Base-by-base conservation (phyloP, 169 alveolate genomes). In the Eimeria tenella region DNA sequence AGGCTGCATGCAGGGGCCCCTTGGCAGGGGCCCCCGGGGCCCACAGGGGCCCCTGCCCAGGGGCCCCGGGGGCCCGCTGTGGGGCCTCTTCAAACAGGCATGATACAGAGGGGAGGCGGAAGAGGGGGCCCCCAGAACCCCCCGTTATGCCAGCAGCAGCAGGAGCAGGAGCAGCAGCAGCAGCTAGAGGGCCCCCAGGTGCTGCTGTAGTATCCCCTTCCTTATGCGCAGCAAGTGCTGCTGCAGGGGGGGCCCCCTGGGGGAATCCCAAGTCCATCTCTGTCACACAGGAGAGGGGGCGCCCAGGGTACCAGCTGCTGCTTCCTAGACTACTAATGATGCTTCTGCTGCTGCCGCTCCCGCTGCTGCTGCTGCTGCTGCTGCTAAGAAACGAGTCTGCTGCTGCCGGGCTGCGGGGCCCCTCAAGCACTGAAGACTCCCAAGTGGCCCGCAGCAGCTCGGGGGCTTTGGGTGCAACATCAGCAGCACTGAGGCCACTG, bases 391-490 rank as follows among this genome's bases (percentile, higher is more conserved):
- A n/a, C 23, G 25, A 19, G 23, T 31, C 63, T 9, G 49, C 9
- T 31, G 65, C 63, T 9, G 17, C 25, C 0, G 60, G 23, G 25
- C 15, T 31, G 86, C 6, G 86, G 63, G 63, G 86, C 17, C 63
- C 63, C 63, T 50, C 8, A 0, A 71, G 52, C 23, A 75, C 86
- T 4, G 86, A 25, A 7, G 86, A 49, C 63, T 75, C 86, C 86
- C 86, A 75, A 8, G 86, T 75, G 55, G 86, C 60, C 58, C 63
- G 60, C 86, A 75, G 52, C 86, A 75, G 86, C 86, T 9, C 63
- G 21, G 86, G 86, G 25, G 63, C 86, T 15, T 50, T 31, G 4
- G 86, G 86, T 4, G 65, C 86, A 9, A 75, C 63, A 19, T 17
- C 86, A 49, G 60, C 65, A 75, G 86, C 65, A 49, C 65, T 5